Evolutionary conservation across 2,329 filamentous ascomycete genomes (phyloP).

Genomic region (Elsinoe australis): DNA sequence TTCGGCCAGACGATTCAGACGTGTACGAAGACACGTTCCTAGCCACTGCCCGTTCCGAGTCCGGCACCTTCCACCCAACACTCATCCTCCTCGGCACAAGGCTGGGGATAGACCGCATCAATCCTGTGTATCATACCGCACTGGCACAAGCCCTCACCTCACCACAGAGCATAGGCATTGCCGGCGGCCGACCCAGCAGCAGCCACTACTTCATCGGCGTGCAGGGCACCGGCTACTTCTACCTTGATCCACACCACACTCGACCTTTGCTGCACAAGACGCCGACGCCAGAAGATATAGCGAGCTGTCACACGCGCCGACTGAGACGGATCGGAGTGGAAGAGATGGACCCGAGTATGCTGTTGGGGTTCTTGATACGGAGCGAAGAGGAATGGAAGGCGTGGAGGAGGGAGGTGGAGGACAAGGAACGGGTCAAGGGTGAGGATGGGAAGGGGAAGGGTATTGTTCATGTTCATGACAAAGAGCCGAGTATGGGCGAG

Average conservation of each 20-base stretch:
- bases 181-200: constrained; percentile 85
- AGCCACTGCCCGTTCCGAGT: constrained; percentile 62
- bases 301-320: constrained; percentile 79
- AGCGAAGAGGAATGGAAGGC: constrained; percentile 74
- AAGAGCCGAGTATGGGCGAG: constrained; percentile 47
- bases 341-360: constrained; percentile 97
- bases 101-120: constrained; percentile 88
- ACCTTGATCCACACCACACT: constrained; percentile 88
- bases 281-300: constrained; percentile 61
- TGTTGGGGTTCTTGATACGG: constrained; percentile 83
- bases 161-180: constrained; percentile 89
- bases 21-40: constrained; percentile 88
- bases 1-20: constrained; percentile 81
- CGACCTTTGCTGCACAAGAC: constrained; percentile 59
- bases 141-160: constrained; percentile 77
- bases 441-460: constrained; percentile 59
- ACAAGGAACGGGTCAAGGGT: constrained; percentile 29
- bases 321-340: constrained; percentile 73
- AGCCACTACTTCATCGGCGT: constrained; percentile 71
- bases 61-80: constrained; percentile 67
- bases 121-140: constrained; percentile 91
- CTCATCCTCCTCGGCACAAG: constrained; percentile 82
- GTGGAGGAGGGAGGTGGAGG: constrained; percentile 70
- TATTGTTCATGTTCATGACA: constrained; percentile 75
- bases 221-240: constrained; percentile 77